Conservation (phyloP, 1,139 yeast genomes). For the Nakaseomyces kungkrabaensis region DNA sequence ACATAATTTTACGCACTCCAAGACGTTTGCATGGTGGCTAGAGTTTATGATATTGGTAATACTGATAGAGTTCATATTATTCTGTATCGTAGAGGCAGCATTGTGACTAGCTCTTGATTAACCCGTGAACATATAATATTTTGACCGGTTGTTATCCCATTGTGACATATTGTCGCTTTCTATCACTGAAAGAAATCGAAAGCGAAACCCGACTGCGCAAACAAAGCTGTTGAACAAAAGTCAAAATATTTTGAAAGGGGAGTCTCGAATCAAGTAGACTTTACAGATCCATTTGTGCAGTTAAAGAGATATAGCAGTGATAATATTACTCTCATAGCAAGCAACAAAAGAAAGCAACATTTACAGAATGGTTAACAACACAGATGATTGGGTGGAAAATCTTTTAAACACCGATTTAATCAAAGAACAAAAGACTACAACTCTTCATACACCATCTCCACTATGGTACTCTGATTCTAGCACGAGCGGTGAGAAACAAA, state of each 20-base stretch:
- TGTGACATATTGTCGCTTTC: too few species aligned
- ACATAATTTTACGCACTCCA: background rate
- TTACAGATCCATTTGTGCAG: too few species aligned
- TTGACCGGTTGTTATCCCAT: too few species aligned
- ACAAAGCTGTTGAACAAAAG: too few species aligned
- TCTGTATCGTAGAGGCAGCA: background rate
- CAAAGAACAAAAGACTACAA: background rate
- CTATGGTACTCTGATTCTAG: background rate
- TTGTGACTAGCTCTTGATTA: background rate
- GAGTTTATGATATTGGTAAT: background rate
- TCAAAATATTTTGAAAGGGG: too few species aligned
- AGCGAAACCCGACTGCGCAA: too few species aligned
- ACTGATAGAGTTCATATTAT: background rate
- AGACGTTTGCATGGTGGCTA: background rate
- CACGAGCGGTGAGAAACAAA: background rate
- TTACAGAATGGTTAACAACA: background rate
- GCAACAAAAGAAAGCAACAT: background rate
- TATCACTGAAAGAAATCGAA: too few species aligned
- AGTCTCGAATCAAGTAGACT: too few species aligned
- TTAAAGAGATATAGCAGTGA: too few species aligned
- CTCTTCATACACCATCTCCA: background rate
- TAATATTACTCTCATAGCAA: too few species aligned
- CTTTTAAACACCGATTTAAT: background rate
- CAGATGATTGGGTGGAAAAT: slow-evolving; percentile 2
- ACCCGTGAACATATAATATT: too few species aligned